Base-by-base conservation (phyloP, 2,329 filamentous ascomycete species). In the Nemania abortiva region DNA sequence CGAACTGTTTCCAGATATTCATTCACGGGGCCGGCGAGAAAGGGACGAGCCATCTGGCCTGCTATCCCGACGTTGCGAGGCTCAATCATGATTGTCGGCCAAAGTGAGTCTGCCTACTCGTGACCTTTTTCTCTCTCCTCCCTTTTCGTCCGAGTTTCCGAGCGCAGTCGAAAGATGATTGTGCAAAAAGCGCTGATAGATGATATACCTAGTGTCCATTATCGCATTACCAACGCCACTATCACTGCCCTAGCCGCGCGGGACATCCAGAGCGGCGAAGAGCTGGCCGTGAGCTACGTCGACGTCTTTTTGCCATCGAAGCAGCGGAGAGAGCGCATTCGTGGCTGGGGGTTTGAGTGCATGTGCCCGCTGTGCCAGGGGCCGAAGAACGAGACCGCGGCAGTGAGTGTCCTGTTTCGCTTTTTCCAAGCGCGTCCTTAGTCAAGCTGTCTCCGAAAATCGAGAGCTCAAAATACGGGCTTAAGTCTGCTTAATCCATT, bases 11-110 rank as follows among this genome's bases (percentile, higher is more conserved):
- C 57, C 78, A 77, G 49, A 42, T 82, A 56, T 77, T 78, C 53
- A 58, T 82, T 20, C 49, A 61, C n/a, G 70, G 65, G 0, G 74
- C 75, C 57, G 76, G 73, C 2, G 59, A 74, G 7, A 66, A 74
- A 13, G 68, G 74, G 1, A 73, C 73, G 1, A 70, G 74, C 2
- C 82, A 82, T 56, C 65, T 81, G 3, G 79, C 75, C 3, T 73
- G 72, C 10, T 83, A 78, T 56, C 79, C 80, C 4, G 78, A 81
- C 20, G 75, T 80, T 2, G 77, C 78, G 29, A 73, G 73, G 47
- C 71, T 82, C 7, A 83, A 83, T 61, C 81, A 83, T 57, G 80
- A 82, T 68, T 83, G 81, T 56, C 74, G 81, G 49, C 81, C 81
- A 31, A 83, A 82, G 80, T 82, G 62, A 78, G 79, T 65, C 1